phyloP scores from a whole-genome alignment of 805 yeast genomes.

The Candida chilensis region DNA sequence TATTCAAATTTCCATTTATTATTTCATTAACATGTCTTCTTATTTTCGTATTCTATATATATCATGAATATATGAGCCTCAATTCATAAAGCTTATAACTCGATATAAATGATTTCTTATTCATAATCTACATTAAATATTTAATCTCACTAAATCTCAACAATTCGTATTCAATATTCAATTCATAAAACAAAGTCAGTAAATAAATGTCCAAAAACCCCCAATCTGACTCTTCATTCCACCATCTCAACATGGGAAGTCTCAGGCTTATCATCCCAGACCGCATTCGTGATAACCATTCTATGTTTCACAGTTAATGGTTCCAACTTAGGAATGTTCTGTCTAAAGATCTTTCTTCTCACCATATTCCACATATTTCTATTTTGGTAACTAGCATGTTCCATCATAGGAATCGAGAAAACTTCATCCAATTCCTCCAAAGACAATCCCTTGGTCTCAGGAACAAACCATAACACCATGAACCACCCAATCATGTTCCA shows the following conservation, averaged over 20 bases:
- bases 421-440: conserved; percentile 38
- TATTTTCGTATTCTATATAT: no score
- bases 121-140: no score
- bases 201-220: no score
- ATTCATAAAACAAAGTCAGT: no score
- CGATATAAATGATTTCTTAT: no score
- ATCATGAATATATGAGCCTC: no score
- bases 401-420: conserved; percentile 21
- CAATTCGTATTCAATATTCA: no score
- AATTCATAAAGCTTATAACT: no score
- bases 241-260: conserved; percentile 28
- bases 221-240: no score
- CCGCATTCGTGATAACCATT: conserved; percentile 32
- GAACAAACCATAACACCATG: conserved; percentile 30
- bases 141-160: no score
- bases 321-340: conserved; percentile 17
- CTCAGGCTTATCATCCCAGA: conserved; percentile 33
- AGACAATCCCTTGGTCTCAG: conserved; percentile 32
- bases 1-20: no score
- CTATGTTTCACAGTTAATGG: conserved; percentile 29
- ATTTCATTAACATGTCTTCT: no score
- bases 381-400: conserved; percentile 23
- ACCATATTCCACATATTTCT: conserved; percentile 14
- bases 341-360: conserved; percentile 14
- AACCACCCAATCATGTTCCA: conserved; percentile 35